These are phyloP conservation scores for Arabidopsis lyrata DNA, from an alignment of 441 rosid genomes.

Conservation along the genomic window DNA sequence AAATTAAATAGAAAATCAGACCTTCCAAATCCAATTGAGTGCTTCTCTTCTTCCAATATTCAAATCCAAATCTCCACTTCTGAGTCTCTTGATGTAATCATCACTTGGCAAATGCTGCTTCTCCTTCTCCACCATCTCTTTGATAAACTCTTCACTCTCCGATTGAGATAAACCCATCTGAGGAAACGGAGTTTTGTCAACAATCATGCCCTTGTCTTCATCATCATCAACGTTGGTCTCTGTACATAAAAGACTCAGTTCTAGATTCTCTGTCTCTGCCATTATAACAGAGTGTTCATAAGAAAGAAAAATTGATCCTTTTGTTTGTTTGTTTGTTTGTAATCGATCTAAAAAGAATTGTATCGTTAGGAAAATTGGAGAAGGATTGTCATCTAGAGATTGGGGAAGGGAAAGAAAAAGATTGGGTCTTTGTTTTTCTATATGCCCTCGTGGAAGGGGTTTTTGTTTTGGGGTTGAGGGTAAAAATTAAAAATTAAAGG, in stretches of 20 bases:
- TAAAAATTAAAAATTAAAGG: slow-evolving; percentile 14
- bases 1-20: slow-evolving; percentile 23
- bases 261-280: slow-evolving; percentile 53
- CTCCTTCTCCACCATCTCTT: slow-evolving; percentile 61
- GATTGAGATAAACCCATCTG: slow-evolving; percentile 54
- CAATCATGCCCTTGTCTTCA: slow-evolving; percentile 39
- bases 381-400: slow-evolving; percentile 47
- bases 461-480: slow-evolving; percentile 36
- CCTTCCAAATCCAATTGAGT: slow-evolving; percentile 67
- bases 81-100: slow-evolving; percentile 58
- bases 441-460: slow-evolving; percentile 42
- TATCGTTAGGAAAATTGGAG: slow-evolving; percentile 44
- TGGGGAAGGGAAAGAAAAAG: slow-evolving; percentile 37
- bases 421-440: slow-evolving; percentile 44
- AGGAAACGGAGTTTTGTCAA: slow-evolving; percentile 37
- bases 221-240: slow-evolving; percentile 51
- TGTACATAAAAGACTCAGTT: slow-evolving; percentile 49
- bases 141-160: slow-evolving; percentile 53
- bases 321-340: background rate
- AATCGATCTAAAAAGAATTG: slow-evolving; percentile 28
- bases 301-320: background rate
- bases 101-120: slow-evolving; percentile 53
- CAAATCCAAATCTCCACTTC: slow-evolving; percentile 58
- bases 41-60: slow-evolving; percentile 59
- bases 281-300: slow-evolving; percentile 41